Base-by-base conservation (phyloP, 177 flowering plant genomes). In the Vitis hybrid region DNA sequence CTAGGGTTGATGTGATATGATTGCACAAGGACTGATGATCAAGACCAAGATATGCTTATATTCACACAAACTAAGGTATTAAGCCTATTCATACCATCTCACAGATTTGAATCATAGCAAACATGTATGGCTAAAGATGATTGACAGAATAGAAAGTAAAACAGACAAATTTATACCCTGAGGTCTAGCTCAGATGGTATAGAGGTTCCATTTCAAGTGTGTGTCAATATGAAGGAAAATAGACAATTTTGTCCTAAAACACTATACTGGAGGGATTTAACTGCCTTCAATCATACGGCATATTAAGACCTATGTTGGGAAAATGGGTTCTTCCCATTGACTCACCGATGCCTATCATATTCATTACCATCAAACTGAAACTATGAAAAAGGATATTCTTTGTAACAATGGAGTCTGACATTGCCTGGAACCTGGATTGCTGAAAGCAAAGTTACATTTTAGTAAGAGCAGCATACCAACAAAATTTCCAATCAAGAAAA, bases 401-500 rank as follows among this genome's bases (percentile, higher is more conserved):
- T 18, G 84, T 73, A 18, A 84, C 79, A 68, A 84, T 84, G 71
- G 83, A 73, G 33, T 84, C 83, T 2, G 87, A 84, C 87, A 84
- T 84, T 49, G 84, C 58, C 58, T 84, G 87, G 57, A 84, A 84
- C 78, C 83, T 80, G 63, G 78, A 62, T 80, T 84, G 87, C 87
- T 83, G 84, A 73, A 81, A 61, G 56, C 15, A 57, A 51, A 71
- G 6, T 38, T 5, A 38, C 47, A 56, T 50, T 2, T 18, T 11
- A 17, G 17, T 58, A 52, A 75, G 65, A 38, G 1, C 47, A 7
- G 47, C 47, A 38, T 8, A 57, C 38, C 47, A 62, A 44, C 6
- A 15, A 52, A 1, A 62, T 28, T 38, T 44, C 20, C 67, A 13
- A 1, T 24, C 4, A 62, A 54, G 4, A 31, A 7, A 63, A 11